Percentiles rank a stretch among this genome's conserved stretches.
These are phyloP conservation scores for Salix viminalis DNA, from an alignment of 345 rosid genomes.

Conservation along the genomic window DNA sequence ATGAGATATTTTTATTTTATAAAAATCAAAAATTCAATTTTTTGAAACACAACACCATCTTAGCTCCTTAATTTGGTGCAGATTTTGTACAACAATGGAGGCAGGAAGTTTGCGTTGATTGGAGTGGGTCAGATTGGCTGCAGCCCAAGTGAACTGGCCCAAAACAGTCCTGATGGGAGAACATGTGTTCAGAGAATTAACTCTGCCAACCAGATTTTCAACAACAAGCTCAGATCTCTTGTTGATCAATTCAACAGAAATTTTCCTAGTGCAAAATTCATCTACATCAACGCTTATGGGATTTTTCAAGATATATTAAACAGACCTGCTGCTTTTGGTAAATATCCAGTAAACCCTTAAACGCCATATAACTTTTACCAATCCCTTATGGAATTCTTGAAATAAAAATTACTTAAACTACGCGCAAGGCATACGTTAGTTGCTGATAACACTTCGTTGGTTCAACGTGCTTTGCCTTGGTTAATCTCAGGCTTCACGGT, in stretches of 20 bases:
- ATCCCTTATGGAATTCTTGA: too few relatives aligned
- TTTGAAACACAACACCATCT: too few relatives aligned
- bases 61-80: conserved; percentile 8
- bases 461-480: not conserved
- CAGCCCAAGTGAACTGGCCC: conserved; percentile 74
- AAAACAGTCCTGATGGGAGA: conserved; percentile 53
- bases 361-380: too few relatives aligned
- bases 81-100: conserved; percentile 66
- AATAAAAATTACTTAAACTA: too few relatives aligned
- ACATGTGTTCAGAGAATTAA: conserved; percentile 61
- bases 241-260: conserved; percentile 59
- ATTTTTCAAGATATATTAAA: conserved; percentile 59
- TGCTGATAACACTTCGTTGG: too few relatives aligned
- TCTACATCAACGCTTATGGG: conserved; percentile 64
- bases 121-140: conserved; percentile 88
- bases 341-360: not conserved
- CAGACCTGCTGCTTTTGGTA: conserved; percentile 37
- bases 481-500: conserved; percentile 28
- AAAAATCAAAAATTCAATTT: too few relatives aligned
- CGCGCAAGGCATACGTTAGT: too few relatives aligned
- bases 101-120: conserved; percentile 69
- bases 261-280: conserved; percentile 50
- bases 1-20: too few relatives aligned
- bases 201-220: conserved; percentile 63
- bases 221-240: conserved; percentile 56